Conservation (phyloP, 1,139 yeast species). For the Candida pseudocylindracea region DNA sequence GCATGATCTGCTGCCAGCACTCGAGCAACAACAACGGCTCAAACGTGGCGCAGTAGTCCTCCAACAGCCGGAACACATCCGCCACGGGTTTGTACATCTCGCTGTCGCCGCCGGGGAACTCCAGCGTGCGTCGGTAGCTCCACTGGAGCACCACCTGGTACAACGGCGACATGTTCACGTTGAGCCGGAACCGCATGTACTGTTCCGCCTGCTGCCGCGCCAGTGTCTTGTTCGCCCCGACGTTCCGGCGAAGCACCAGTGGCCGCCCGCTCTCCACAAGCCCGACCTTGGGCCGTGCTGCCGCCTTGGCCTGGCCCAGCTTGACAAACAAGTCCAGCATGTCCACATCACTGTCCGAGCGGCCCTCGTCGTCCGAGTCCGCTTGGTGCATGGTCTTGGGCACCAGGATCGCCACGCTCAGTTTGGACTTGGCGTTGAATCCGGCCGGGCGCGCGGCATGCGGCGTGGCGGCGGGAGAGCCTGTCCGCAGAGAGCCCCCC, state of each 20-base stretch:
- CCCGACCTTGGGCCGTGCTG: too few relatives aligned
- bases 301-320: background rate
- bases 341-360: constrained; percentile 14
- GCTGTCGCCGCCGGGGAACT: constrained; percentile 29
- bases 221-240: constrained; percentile 5
- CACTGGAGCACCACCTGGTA: constrained; percentile 52
- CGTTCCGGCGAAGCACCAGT: background rate
- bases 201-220: constrained; percentile 46
- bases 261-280: too few relatives aligned
- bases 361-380: constrained; percentile 14
- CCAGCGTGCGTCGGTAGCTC: constrained; percentile 40
- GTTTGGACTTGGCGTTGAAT: constrained; percentile 26
- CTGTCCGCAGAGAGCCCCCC: constrained; percentile 4
- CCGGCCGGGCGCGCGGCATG: constrained; percentile 75
- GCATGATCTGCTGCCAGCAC: constrained; percentile 81
- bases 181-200: constrained; percentile 57
- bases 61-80: constrained; percentile 27
- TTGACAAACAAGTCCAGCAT: constrained; percentile 19
- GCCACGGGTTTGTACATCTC: constrained; percentile 16
- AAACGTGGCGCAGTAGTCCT: constrained; percentile 42
- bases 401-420: constrained; percentile 16
- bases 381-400: constrained; percentile 10
- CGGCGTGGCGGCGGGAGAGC: constrained; percentile 15
- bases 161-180: constrained; percentile 58
- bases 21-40: constrained; percentile 73